Conservation (phyloP, 306 rosid species). For the Biancaea sappan region DNA sequence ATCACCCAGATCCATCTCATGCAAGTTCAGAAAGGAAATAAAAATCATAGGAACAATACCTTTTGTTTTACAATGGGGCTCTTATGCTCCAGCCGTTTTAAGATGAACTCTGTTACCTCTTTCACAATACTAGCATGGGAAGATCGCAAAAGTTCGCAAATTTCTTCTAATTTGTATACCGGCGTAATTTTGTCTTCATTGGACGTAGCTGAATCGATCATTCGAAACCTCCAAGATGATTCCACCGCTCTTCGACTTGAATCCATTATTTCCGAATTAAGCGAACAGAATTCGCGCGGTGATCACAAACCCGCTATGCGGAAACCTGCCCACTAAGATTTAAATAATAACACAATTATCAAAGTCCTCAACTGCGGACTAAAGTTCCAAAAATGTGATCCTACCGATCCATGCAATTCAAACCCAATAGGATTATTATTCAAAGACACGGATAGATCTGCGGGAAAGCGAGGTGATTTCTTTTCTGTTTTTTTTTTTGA, state of each 20-base stretch:
- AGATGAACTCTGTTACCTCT: too few species aligned
- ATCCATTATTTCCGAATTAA: conserved; percentile 57
- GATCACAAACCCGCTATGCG: too few species aligned
- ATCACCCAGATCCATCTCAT: conserved; percentile 20
- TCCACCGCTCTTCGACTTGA: conserved; percentile 97
- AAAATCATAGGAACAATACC: background rate
- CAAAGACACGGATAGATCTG: conserved; percentile 25
- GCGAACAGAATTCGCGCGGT: too few species aligned
- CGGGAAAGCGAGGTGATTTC: background rate
- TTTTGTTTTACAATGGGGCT: background rate
- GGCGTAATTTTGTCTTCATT: too few species aligned
- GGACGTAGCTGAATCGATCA: conserved; percentile 85
- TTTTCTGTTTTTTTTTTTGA: too few species aligned
- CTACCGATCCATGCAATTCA: background rate
- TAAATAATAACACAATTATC: background rate
- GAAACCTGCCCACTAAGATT: too few species aligned
- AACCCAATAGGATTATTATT: background rate
- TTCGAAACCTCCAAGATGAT: conserved; percentile 83
- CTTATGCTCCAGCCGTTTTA: too few species aligned
- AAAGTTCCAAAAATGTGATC: background rate
- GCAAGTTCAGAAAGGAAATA: background rate
- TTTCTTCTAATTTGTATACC: too few species aligned
- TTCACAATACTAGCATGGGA: too few species aligned
- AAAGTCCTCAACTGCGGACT: background rate
- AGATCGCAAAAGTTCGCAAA: too few species aligned